Base-by-base conservation (phyloP, 164 flowering plant species). In the Magnolia changhungtana region DNA sequence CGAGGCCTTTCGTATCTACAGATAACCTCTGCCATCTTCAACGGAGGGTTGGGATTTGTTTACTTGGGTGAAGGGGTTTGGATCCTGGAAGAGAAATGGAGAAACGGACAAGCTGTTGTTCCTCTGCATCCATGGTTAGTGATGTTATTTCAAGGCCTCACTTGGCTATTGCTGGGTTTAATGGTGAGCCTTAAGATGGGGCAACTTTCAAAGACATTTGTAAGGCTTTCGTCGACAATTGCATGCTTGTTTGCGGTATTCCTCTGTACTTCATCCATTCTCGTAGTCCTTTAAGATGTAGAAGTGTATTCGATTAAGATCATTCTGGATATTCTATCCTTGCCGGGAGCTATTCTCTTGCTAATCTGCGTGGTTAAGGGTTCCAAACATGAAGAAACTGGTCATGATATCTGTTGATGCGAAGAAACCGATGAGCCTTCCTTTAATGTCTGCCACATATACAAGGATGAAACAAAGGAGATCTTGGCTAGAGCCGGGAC, bases 291-390 rank as follows among this genome's bases (percentile, higher is more conserved):
- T 4, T 52, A 74, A 75, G 64, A 64, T 49, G 74, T 78, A 68
- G 74, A 70, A 27, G 74, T 69, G 8, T 67, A 13, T 27, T 80
- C 88, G 0, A 20, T 80, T 14, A 81, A 80, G 79, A 73, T 69
- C 50, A 83, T 81, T 70, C 71, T 89, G 27, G 89, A 92, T 77
- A 19, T 84, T 2, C 52, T 87, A 7, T 84, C 84, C 20, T 78
- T 90, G 21, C 86, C 88, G 13, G 98, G 98, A 72, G 84, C 89
- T 65, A n/a, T 82, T 76, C 77, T 93, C 7, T 65, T 90, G 71
- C 71, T 88, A 8, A 51, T 85, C 0, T 86, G 89, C 23, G 72
- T 85, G 65, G 86, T 71, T 63, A 71, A 23, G 71, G 51, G 50
- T 29, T 71, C 79, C 0, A 9, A 37, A 31, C 29, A 21, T 72